Evolutionary conservation across 164 flowering plant species (phyloP).

Genomic region (Santalum album): DNA sequence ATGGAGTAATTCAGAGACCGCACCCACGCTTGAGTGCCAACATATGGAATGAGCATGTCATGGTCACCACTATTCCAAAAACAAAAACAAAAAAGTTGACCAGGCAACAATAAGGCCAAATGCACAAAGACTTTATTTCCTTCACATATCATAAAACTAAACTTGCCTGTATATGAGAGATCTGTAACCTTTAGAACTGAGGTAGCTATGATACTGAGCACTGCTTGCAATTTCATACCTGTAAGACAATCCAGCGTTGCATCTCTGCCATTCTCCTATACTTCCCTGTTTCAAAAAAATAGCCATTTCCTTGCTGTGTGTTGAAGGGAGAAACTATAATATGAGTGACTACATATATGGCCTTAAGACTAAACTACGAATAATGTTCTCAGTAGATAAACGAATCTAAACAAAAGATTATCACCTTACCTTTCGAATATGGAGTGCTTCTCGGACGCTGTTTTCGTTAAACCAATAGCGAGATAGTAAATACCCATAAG

Average conservation of each 20-base stretch:
- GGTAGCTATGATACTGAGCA: constrained; percentile 22
- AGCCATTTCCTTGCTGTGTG: not conserved
- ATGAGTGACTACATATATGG: not conserved
- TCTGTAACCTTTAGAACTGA: constrained; percentile 25
- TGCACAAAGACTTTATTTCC: too few species aligned
- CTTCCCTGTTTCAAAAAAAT: constrained; percentile 20
- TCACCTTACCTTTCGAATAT: constrained; percentile 28
- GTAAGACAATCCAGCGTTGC: constrained; percentile 11
- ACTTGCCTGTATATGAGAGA: constrained; percentile 30
- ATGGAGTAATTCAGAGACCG: not conserved
- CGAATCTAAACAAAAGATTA: too few species aligned
- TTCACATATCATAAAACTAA: not conserved
- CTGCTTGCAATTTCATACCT: constrained; percentile 5
- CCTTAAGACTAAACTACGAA: too few species aligned
- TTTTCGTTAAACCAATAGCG: constrained; percentile 30
- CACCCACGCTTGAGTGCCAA: not conserved
- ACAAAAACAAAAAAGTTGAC: not conserved
- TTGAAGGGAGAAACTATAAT: not conserved
- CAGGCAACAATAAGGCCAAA: too few species aligned
- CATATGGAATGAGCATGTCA: not conserved
- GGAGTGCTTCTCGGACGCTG: constrained; percentile 32
- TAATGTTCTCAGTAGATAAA: too few species aligned
- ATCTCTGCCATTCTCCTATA: constrained; percentile 21
- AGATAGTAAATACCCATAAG: constrained; percentile 12
- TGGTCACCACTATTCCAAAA: not conserved